Evolutionary conservation across 371 early-diverging fungal genomes (phyloP), one percentile per base, ranked within the genome.

Genomic region (Mucor indicus): DNA sequence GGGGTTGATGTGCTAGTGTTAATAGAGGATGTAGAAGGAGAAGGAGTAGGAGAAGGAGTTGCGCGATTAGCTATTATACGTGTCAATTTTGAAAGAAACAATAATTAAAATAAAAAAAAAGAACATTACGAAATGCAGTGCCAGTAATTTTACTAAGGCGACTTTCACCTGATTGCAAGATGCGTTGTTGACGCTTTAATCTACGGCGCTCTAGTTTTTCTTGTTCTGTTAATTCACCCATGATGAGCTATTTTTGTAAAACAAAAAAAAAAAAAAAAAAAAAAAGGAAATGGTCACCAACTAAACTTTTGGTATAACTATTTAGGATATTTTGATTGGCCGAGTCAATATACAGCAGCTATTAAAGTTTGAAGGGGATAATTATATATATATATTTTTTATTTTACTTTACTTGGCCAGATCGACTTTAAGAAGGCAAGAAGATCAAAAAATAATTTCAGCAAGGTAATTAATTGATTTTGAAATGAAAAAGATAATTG

Each of bases 131-230:
- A 55, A 60, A 71, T 10, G 67, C 71, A n/a, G 78, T 81, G 32
- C 78, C 78, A 2, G 82, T 83, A 44, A 83, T 83, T 46, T 74
- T 75, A 60, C 58, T 72, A 44, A 84, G 56, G 31, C 84, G 67
- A 51, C 78, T 75, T 35, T 71, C 78, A 17, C 79, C 79, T 15
- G 77, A 67, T 7, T 78, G 72, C 31, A 81, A 64, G 44, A 84
- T 84, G 50, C 70, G 71, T 56, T 80, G 77, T 49, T 81, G 80
- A 11, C 84, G 67, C 36, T 75, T 73, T 51, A 79, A 78, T 36
- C 84, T 77, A 46, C 84, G 78, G 33, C 77, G 67, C 53, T 80
- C 77, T 11, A 64, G 50, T 43, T 83, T 80, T 56, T 77, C 77
- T 50, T 75, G 75, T 42, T 77, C 73, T 16, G 77, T 50, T 67